A percentile compares a stretch with the other conserved stretches of the same genome.
Evolutionary conservation across 2,329 filamentous ascomycete genomes (phyloP).

Genomic region (Exophiala spinifera): DNA sequence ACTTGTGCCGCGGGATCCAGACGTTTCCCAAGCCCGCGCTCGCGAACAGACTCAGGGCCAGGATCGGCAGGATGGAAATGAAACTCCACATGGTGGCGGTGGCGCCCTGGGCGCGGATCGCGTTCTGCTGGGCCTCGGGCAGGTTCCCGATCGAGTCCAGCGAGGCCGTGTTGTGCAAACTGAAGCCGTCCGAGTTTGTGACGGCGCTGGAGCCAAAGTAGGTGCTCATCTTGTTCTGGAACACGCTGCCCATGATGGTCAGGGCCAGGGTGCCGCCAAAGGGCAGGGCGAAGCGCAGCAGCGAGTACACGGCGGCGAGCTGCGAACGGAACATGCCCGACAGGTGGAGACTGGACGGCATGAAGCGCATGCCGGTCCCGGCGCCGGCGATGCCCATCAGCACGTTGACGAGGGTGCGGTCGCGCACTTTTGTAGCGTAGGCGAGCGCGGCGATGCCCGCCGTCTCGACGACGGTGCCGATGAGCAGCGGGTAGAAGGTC

Average conservation of each 20-base stretch:
- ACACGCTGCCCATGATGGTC: conserved; percentile 66
- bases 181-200: conserved; percentile 34
- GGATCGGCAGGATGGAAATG: conserved; percentile 59
- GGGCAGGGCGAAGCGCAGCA: conserved; percentile 58
- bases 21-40: conserved; percentile 52
- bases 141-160: conserved; percentile 39
- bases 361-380: conserved; percentile 63
- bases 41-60: conserved; percentile 48
- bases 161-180: conserved; percentile 35
- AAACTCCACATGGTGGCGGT: conserved; percentile 65
- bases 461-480: conserved; percentile 57
- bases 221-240: conserved; percentile 56
- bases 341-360: conserved; percentile 62
- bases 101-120: conserved; percentile 46
- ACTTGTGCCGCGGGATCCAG: conserved; percentile 42
- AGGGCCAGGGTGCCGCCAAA: conserved; percentile 64
- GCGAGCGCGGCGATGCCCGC: conserved; percentile 58
- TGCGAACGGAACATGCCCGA: conserved; percentile 59
- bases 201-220: conserved; percentile 29
- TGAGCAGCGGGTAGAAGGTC: conserved; percentile 58
- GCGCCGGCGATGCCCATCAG: conserved; percentile 65
- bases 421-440: conserved; percentile 53
- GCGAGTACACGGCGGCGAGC: conserved; percentile 57
- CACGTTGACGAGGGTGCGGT: conserved; percentile 55
- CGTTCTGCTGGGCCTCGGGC: conserved; percentile 35